Base-by-base conservation (phyloP, 2,329 filamentous ascomycete species). In the Juglanconis juglandina region DNA sequence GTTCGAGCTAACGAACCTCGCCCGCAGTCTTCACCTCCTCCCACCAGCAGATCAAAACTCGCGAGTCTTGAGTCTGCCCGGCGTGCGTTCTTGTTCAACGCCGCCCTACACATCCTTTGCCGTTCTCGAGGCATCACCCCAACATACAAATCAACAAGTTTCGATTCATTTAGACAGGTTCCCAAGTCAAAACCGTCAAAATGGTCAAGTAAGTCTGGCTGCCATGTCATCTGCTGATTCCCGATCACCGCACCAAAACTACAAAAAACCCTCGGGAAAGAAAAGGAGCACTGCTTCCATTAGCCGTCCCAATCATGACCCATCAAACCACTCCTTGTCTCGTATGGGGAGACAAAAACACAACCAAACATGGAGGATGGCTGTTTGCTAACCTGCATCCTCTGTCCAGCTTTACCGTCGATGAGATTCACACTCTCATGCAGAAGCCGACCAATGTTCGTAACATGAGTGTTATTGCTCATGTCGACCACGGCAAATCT, bases 401-500 rank as follows among this genome's bases (percentile, higher is more conserved):
- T 66, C 66, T 67, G 66, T 70, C 77, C 48, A 97, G 93, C 89
- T 98, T 98, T 89, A 98, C 95, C 76, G 89, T 97, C 82, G 94
- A 98, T 79, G 93, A 92, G 87, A 90, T 92, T 79, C 88, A 89
- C 56, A 53, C 39, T 58, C 73, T 90, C 77, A 91, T 90, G 89
- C 89, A 92, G 87, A 88, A 88, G 81, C 87, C 90, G 71, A 83
- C 77, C 76, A 88, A 89, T 79, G 85, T 88, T 77, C 84, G 85
- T 81, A 98, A 98, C 88, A 53, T 61, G 57, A 58, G 60, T 60
- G 95, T 99, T 80, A 98, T 98, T 92, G 95, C 95, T 80, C 95
- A 99, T 85, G 93, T 99, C 88, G 95, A 99, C 82, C 95, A 99
- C 88, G 95, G 95, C 85, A 99, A 99, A 84, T 99, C 95, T 73